Percentiles rank a stretch among this genome's conserved stretches.
These are phyloP conservation scores for Vitis amurensis DNA, from an alignment of 164 flowering plant genomes.

Conservation along the genomic window DNA sequence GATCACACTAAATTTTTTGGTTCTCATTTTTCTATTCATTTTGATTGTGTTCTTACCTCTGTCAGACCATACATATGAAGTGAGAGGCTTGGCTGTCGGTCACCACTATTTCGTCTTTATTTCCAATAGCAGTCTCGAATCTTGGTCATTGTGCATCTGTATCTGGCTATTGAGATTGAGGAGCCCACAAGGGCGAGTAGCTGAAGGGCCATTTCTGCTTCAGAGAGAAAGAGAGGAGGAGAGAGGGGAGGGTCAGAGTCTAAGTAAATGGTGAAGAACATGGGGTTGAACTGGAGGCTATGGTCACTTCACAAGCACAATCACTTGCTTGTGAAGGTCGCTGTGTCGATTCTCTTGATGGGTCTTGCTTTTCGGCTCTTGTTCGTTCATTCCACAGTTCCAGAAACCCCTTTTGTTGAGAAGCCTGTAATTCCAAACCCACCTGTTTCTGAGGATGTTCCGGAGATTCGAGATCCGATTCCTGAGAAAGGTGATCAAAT, in stretches of 20 bases:
- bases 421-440: constrained; percentile 7
- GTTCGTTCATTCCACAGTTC: constrained; percentile 16
- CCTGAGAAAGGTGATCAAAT: constrained; percentile 22
- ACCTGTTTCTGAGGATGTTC: constrained; percentile 9
- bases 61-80: no score
- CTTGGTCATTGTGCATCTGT: no score
- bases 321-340: constrained; percentile 28
- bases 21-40: no score
- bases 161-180: no score
- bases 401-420: constrained; percentile 22
- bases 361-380: constrained; percentile 43
- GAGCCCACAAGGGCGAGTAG: not conserved
- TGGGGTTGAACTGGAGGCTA: constrained; percentile 28
- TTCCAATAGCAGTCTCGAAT: no score
- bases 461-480: constrained; percentile 22
- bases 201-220: not conserved
- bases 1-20: no score
- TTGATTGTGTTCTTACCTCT: no score
- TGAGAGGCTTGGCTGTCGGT: no score
- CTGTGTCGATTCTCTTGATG: constrained; percentile 28
- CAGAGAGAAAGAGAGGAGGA: not conserved
- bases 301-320: constrained; percentile 28
- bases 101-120: no score
- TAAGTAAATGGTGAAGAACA: constrained; percentile 14
- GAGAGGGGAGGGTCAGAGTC: not conserved